A percentile compares a stretch with the other conserved stretches of the same genome.
These are phyloP conservation scores for Hemerocallis citrina DNA, from an alignment of 106 monocot species.

Conservation along the genomic window DNA sequence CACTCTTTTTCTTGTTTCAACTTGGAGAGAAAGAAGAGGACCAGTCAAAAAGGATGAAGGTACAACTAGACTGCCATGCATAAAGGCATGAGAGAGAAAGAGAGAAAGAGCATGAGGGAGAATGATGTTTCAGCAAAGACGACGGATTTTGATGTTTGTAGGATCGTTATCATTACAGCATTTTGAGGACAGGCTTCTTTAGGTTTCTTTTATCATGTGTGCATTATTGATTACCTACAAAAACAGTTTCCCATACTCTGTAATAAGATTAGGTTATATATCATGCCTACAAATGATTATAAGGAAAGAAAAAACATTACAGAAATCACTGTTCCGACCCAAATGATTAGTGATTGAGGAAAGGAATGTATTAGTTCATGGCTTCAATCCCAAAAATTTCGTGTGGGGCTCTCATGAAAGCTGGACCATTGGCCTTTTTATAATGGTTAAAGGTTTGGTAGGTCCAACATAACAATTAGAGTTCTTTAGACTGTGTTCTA, in stretches of 20 bases:
- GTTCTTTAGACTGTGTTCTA: not conserved
- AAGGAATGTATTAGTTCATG: not conserved
- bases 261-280: not conserved
- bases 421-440: not conserved
- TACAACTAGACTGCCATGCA: conserved; percentile 14
- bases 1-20: not conserved
- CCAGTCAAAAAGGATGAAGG: conserved; percentile 11
- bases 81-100: conserved; percentile 4
- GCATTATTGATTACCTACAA: not conserved
- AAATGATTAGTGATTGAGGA: conserved; percentile 2
- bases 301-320: not conserved
- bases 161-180: not conserved
- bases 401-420: conserved; percentile 1
- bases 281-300: not conserved
- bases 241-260: not conserved
- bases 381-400: not conserved
- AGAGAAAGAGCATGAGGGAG: conserved; percentile 1
- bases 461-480: not conserved
- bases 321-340: not conserved
- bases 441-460: not conserved
- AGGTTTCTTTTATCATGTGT: conserved; percentile 9
- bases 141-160: conserved; percentile 6
- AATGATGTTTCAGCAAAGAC: not conserved
- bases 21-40: not conserved
- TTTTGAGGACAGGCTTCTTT: conserved; percentile 1